Evolutionary conservation across 768 basidiomycete genomes (phyloP), one percentile per base, ranked within the genome.

Genomic region (Neoboletus brunneissimus): DNA sequence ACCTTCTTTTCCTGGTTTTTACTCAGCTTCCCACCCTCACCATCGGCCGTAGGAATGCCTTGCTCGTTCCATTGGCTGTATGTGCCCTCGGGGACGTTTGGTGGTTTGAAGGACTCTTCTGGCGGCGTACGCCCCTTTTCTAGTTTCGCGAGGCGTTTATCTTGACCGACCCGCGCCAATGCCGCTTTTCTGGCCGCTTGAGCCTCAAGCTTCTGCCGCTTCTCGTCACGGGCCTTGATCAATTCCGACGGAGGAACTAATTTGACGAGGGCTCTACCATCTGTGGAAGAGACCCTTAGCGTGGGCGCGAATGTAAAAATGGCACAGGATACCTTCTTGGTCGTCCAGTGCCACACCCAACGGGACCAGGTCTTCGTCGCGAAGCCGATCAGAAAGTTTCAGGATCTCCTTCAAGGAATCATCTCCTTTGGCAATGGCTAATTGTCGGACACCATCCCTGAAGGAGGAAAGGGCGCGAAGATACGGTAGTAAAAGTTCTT

Each of bases 291-390:
- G 11, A 48, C 34, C n/a, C 16, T 53, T 27, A 23, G 55, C 20
- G 20, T 23, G 34, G 40, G 23, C 20, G 38, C 11, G 38, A 48
- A 49, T 18, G 49, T 37, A 34, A 43, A 42, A 42, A 41, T 4
- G 9, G 12, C 0, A 70, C 76, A 49, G 59, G 2, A 51, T 53
- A 87, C 94, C 94, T 79, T 95, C 93, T 75, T 94, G 92, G 76
- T 99, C 97, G 69, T 98, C 97, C 34, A 99, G 77, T 9, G 94
- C 94, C 7, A 99, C 92, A 9, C 97, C 97, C 48, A 98, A 78
- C n/a, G 94, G 88, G 42, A 95, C 87, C 42, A 98, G 76, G 66
- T 97, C 95, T 34, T 82, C 77, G 68, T 98, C 96, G 16, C 97
- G 85, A 57, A 99, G 80, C 60, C 84, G 86, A 75, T 99, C 97